phyloP scores from a whole-genome alignment of 176 grass and related monocot genomes.

The Bromus sterilis region DNA sequence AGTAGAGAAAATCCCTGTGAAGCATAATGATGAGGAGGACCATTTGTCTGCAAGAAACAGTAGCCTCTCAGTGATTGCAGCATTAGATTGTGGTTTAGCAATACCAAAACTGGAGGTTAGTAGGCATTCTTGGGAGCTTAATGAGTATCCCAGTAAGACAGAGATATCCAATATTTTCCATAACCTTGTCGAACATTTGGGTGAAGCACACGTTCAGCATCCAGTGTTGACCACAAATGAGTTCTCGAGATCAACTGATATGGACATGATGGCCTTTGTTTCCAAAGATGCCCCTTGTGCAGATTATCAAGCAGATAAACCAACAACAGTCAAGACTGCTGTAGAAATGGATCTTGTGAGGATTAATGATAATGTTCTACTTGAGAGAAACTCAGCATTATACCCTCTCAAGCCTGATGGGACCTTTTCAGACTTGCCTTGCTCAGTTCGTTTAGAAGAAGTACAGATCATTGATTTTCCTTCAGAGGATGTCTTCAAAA shows the following conservation, averaged over 20 bases:
- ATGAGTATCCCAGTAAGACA: conserved; percentile 35
- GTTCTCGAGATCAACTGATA: conserved; percentile 43
- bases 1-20: conserved; percentile 44
- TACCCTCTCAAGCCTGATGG: conserved; percentile 65
- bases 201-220: conserved; percentile 30
- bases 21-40: conserved; percentile 20
- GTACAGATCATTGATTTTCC: conserved; percentile 60
- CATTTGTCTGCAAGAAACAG: conserved; percentile 31
- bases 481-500: conserved; percentile 48
- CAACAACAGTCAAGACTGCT: conserved; percentile 37
- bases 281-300: conserved; percentile 35
- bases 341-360: conserved; percentile 73
- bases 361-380: conserved; percentile 52
- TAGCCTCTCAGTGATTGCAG: conserved; percentile 14
- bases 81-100: conserved; percentile 23
- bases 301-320: conserved; percentile 28
- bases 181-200: conserved; percentile 38
- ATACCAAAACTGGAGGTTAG: conserved; percentile 71
- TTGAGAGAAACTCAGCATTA: conserved; percentile 54
- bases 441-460: conserved; percentile 63
- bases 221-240: conserved; percentile 37
- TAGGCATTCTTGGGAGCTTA: conserved; percentile 50
- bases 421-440: conserved; percentile 48
- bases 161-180: conserved; percentile 45
- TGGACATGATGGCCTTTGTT: conserved; percentile 56